Evolutionary conservation across 2,329 filamentous ascomycete genomes (phyloP).

Genomic region (Botryotinia convoluta): DNA sequence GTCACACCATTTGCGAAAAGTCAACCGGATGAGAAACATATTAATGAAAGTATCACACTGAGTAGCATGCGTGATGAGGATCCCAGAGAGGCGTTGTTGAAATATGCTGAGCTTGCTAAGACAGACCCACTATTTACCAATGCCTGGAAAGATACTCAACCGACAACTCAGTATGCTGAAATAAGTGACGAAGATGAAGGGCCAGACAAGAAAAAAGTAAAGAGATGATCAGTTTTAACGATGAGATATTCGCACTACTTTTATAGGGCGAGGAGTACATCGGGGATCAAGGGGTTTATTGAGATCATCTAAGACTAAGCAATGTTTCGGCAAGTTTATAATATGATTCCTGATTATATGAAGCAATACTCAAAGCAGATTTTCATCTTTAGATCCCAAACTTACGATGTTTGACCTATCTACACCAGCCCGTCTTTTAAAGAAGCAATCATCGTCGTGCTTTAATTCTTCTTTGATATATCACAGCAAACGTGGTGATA

Average conservation of each 20-base stretch:
- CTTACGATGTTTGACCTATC: not conserved
- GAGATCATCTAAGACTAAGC: not conserved
- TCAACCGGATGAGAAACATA: slow-evolving; percentile 85
- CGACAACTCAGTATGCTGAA: slow-evolving; percentile 86
- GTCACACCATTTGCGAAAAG: slow-evolving; percentile 88
- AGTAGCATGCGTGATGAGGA: slow-evolving; percentile 95
- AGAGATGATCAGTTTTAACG: not conserved
- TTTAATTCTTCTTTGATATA: not conserved
- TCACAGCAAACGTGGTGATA: not conserved
- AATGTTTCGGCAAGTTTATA: slow-evolving; percentile 10
- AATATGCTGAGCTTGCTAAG: slow-evolving; percentile 90
- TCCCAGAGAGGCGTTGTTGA: slow-evolving; percentile 86
- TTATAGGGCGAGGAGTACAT: not conserved
- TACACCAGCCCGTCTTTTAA: not conserved
- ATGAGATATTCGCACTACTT: not conserved
- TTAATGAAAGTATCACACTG: slow-evolving; percentile 83
- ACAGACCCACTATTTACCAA: slow-evolving; percentile 93
- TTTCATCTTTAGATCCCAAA: not conserved
- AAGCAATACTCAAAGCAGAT: not conserved
- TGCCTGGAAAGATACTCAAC: slow-evolving; percentile 89
- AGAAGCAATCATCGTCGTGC: not conserved
- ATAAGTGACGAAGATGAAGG: slow-evolving; percentile 74
- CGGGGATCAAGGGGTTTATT: not conserved
- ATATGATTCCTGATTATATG: not conserved
- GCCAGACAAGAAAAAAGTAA: slow-evolving; percentile 55